phyloP scores from a whole-genome alignment of 73 alveolate genomes.

The Paramecium pentaurelia region DNA sequence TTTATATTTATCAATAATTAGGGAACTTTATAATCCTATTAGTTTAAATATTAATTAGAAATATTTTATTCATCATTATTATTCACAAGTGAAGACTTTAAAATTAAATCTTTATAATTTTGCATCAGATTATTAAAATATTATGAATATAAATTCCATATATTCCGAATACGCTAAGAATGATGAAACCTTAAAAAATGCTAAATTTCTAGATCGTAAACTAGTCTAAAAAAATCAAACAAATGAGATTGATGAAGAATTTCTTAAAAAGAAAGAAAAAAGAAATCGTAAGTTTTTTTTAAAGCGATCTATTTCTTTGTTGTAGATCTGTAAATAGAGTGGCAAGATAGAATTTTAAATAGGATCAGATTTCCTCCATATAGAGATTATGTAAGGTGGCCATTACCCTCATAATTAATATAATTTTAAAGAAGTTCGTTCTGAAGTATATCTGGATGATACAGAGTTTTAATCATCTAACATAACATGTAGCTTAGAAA shows the following conservation, averaged over 20 bases:
- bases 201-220: background rate
- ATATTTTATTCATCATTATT: background rate
- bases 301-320: background rate
- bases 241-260: background rate
- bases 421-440: background rate
- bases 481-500: background rate
- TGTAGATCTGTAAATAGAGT: background rate
- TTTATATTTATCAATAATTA: background rate
- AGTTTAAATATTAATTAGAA: background rate
- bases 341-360: background rate
- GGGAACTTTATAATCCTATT: background rate
- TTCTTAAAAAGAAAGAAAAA: background rate
- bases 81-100: background rate
- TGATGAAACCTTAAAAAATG: background rate
- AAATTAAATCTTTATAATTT: background rate
- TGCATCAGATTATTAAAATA: background rate
- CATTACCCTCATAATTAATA: background rate
- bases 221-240: background rate
- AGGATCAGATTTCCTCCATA: background rate
- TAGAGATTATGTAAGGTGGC: slow-evolving; percentile 1
- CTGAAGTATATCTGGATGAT: background rate
- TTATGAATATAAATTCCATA: background rate
- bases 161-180: background rate
- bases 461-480: background rate
- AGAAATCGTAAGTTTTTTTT: slow-evolving; percentile 14